Evolutionary conservation across 2,329 filamentous ascomycete genomes (phyloP).

Genomic region (Stagonosporopsis chrysanthemi): DNA sequence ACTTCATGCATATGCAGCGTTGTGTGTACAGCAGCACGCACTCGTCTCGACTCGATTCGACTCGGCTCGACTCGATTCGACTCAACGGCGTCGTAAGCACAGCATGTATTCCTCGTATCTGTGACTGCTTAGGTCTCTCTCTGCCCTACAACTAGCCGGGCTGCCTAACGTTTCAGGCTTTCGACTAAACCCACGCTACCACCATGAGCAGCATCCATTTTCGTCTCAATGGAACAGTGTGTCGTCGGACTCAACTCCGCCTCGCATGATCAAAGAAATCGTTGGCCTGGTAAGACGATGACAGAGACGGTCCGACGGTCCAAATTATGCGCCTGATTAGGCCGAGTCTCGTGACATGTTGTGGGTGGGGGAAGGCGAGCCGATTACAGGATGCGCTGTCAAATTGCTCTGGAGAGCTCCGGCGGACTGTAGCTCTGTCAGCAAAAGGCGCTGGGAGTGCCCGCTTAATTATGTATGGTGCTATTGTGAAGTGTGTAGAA

Average conservation of each 20-base stretch:
- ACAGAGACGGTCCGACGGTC: slow-evolving; percentile 7
- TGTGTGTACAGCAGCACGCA: not conserved
- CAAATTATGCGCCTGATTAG: not conserved
- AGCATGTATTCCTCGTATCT: not conserved
- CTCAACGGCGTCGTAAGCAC: too few species aligned
- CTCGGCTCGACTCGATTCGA: too few species aligned
- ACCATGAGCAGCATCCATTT: not conserved
- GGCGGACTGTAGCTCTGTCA: not conserved
- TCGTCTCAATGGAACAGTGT: not conserved
- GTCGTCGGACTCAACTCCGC: slow-evolving; percentile 9
- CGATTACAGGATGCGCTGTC: not conserved
- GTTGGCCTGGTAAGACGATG: not conserved
- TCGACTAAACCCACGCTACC: slow-evolving; percentile 1
- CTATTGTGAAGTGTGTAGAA: not conserved
- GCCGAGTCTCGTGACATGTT: not conserved
- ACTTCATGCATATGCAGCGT: not conserved
- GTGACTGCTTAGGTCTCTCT: not conserved
- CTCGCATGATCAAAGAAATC: slow-evolving; percentile 2
- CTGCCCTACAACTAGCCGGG: not conserved
- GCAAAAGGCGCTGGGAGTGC: too few species aligned
- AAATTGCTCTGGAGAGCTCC: not conserved
- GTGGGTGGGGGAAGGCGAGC: slow-evolving; percentile 3
- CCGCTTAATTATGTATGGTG: not conserved
- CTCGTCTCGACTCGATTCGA: not conserved
- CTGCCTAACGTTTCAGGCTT: slow-evolving; percentile 10